Evolutionary conservation across 1,284 basidiomycete species (phyloP), one percentile per base, ranked within the genome.

Genomic region (Xerocomus cyaneibrunnescens): DNA sequence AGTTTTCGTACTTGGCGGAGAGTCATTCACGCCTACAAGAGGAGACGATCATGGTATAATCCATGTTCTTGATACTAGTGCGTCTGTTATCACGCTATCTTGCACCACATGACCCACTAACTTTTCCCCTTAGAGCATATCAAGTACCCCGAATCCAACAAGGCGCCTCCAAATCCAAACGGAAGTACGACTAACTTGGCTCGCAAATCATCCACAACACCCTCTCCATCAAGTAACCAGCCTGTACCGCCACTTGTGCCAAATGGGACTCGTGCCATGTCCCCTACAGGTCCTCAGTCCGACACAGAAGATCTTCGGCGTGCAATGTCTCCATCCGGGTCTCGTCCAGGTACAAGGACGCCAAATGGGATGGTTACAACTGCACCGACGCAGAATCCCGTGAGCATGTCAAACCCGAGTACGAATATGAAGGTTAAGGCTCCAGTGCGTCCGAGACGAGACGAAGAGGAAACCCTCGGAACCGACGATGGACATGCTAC

Each of bases 1-100:
- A 63, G 89, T 99, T 10, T 91, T 93, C 59, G 94, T 98, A 2
- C 80, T 98, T 12, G 96, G 96, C 37, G 96, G 97, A 30, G 97
- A 99, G 72, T 92, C 92, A 5, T 89, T 90, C 62, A 83, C 87
- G 9, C 80, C 82, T 5, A 70, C 78, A 30, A 87, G 84, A 65
- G 76, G 81, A 10, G 94, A 97, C 54, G 94, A 98, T 70, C 85
- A 91, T 13, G 81, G 80, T 19, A 69, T 90, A 45, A 80, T 98
- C 30, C 92, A 98, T 67, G 86, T 98, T 45, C 78, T 98, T 55
- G 95, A 98, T 71, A 96, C 94, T 5, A 92, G 93, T 93, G 52
- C 62, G 88, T 81, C 45, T 36, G 66, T 42, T 52, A 12, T 50
- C n/a, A 7, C 41, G 17, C 40, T 12, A 0, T 44, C 4, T 46